Evolutionary conservation across 768 basidiomycete genomes (phyloP), one percentile per base, ranked within the genome.

Genomic region (Serpula lacrymans): DNA sequence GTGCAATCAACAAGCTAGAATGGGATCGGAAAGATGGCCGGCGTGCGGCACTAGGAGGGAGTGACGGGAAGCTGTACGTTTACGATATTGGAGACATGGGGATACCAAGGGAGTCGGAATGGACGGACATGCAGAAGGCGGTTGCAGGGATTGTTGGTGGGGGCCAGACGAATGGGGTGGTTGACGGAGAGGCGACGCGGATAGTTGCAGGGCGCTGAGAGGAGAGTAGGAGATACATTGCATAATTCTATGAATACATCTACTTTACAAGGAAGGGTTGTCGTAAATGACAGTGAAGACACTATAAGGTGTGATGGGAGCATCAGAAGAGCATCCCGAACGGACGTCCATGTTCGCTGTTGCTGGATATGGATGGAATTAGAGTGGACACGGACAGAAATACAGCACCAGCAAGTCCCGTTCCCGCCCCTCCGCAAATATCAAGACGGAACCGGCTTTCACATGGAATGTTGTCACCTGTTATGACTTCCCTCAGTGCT

Each of bases 11-110:
- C 72, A 98, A 97, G 65, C 60, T 98, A 20, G 78, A 88, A 53
- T 99, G 94, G 93, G 96, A 99, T 55, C 72, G 78, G 39, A 89
- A 94, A 54, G 91, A 97, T 40, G 94, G 93, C 0, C 79, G 90
- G 25, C 81, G 93, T 18, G 92, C 80, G 2, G 95, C 88, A 1
- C 62, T 98, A 21, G 96, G 95, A 22, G 88, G 89, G 3, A 89
- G 88, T 49, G 95, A 98, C 48, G 96, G 96, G 11, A 81, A 77
- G 48, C 65, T 99, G 44, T 95, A 96, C 63, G 75, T 99, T 25
- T 98, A 95, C 58, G 95, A 97, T 57, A 81, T 98, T 47, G 91
- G 93, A 9, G 93, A 97, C 54, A 81, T 88, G 74, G 86, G 81
- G 1, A 72, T 88, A 17, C 89, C 94, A 1, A 69, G 89, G 42